Evolutionary conservation across 768 basidiomycete genomes (phyloP).

Genomic region (Tricholoma flavovirens): DNA sequence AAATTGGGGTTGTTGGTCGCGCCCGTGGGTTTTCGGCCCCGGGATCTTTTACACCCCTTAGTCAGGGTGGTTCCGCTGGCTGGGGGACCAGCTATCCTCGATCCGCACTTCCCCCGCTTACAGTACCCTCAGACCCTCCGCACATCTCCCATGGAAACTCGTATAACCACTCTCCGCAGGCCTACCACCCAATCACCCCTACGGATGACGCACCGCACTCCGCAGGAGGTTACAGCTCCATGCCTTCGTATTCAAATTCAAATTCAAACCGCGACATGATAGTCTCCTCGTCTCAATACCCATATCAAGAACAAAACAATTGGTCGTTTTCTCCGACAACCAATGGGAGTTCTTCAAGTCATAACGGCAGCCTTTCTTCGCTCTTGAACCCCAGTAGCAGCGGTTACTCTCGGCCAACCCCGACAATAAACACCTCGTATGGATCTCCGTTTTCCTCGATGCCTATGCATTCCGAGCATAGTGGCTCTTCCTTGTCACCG

Average conservation of each 20-base stretch:
- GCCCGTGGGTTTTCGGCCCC: constrained; percentile 81
- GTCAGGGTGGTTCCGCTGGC: constrained; percentile 47
- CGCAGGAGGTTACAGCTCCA: constrained; percentile 31
- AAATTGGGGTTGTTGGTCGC: constrained; percentile 47
- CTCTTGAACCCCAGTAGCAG: constrained; percentile 68
- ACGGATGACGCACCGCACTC: constrained; percentile 63
- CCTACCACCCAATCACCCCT: constrained; percentile 62
- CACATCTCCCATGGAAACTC: constrained; percentile 52
- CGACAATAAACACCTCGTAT: constrained; percentile 71
- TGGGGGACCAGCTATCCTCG: constrained; percentile 61
- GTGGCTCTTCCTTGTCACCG: constrained; percentile 71
- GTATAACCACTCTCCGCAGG: constrained; percentile 57
- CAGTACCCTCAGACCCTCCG: constrained; percentile 72
- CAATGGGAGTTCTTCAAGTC: constrained; percentile 52
- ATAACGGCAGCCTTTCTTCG: constrained; percentile 72
- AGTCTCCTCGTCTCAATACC: constrained; percentile 52
- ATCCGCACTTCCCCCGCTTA: constrained; percentile 71
- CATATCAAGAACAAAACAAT: constrained; percentile 50
- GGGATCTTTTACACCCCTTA: constrained; percentile 70
- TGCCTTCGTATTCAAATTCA: constrained; percentile 39
- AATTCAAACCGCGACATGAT: constrained; percentile 36
- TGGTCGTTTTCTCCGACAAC: constrained; percentile 44
- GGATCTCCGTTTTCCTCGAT: constrained; percentile 64
- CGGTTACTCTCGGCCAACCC: constrained; percentile 53
- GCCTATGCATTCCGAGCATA: constrained; percentile 62